These are phyloP conservation scores for Limnanthes douglasii DNA, from an alignment of 345 rosid genomes.

Conservation along the genomic window DNA sequence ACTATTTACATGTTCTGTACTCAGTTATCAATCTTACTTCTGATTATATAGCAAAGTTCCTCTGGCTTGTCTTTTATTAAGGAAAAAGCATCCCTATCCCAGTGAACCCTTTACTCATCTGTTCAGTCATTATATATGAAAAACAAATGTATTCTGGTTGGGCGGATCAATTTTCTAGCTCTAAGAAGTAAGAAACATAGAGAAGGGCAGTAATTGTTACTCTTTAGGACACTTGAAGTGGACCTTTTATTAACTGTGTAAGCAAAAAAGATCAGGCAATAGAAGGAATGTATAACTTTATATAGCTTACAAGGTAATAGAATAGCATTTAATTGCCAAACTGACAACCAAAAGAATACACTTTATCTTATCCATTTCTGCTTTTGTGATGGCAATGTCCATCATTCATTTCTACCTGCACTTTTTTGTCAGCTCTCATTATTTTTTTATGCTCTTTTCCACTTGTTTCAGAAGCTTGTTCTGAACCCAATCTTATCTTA, in stretches of 20 bases:
- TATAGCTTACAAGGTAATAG: neutral
- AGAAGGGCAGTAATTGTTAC: too few relatives aligned
- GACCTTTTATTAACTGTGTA: conserved; percentile 5
- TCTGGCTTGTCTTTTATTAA: too few relatives aligned
- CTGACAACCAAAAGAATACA: conserved; percentile 6
- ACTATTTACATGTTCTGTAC: too few relatives aligned
- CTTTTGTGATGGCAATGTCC: conserved; percentile 9
- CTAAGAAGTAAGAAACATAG: too few relatives aligned
- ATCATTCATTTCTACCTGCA: conserved; percentile 6
- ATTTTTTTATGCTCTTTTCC: neutral
- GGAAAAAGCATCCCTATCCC: too few relatives aligned
- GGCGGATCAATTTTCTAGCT: too few relatives aligned
- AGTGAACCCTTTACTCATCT: too few relatives aligned
- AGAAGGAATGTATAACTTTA: neutral
- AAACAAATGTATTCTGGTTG: too few relatives aligned
- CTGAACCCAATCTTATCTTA: conserved; percentile 14
- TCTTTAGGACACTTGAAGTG: too few relatives aligned
- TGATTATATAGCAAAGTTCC: too few relatives aligned
- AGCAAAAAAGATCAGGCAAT: neutral
- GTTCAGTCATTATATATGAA: too few relatives aligned
- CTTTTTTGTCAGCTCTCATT: conserved; percentile 8
- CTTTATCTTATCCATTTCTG: conserved; percentile 12
- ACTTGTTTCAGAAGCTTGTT: conserved; percentile 12
- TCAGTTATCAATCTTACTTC: too few relatives aligned
- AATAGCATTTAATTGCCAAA: conserved; percentile 1